Base-by-base conservation (phyloP, 805 yeast genomes). In the Brettanomyces nanus region DNA sequence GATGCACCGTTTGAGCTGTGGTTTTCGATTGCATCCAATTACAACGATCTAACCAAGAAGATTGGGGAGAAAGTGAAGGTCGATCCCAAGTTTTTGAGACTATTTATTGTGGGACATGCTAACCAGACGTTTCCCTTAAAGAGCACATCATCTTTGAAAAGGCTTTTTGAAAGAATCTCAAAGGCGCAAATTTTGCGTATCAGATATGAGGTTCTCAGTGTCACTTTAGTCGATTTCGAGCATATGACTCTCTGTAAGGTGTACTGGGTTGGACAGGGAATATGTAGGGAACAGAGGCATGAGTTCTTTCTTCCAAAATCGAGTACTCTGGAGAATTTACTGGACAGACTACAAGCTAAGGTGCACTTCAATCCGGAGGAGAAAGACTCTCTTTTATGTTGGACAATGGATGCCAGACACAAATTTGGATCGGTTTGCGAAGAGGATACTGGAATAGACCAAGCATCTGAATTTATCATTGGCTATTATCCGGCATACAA, bases 141-240 rank as follows among this genome's bases (percentile, higher is more conserved):
- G 52, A 70, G 47, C 54, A 69, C 40, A 65, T 64, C 52, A 44
- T 51, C 41, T 40, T 53, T 52, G 36, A 39, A 29, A 31, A 44
- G 48, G n/a, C 40, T 65, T 7, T 63, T 73, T 45, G 62, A 65
- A 5, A 65, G 63, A 45, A 65, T 66, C 28, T 65, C 75, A 2
- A 69, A 67, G 18, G 62, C 71, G 6, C 70, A 68, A 31, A 54
- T 63, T 4, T 35, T 58, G 31, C 52, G 50, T 6, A 71, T 90
- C 41, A 80, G 79, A 46, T 90, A 83, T 54, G 96, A 90, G 52
- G 60, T 81, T 1, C 67, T 92, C 51, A 82, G 77, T 33, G 77
- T 87, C 31, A 76, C 89, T 2, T 63, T 90, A 38, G 69, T 65
- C 26, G 94, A 86, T 44, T 72, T 81, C 49, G 98, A 92, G 58